Percentiles rank a stretch among this genome's conserved stretches.
Conservation (phyloP, 441 rosid species). For the Adansonia grandidieri region DNA sequence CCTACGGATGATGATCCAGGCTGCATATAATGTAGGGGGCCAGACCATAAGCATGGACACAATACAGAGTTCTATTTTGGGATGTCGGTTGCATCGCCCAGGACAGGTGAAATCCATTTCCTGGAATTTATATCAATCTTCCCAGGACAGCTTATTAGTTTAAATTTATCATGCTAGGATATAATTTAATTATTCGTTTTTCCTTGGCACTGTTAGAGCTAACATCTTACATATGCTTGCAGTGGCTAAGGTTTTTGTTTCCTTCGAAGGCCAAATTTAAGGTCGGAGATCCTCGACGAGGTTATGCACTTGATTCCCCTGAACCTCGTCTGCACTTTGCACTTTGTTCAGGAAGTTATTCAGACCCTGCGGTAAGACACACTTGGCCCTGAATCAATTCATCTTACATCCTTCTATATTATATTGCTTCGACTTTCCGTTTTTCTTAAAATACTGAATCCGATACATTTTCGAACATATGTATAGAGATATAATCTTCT, state of each 20-base stretch:
- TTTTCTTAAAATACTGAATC: too few species aligned
- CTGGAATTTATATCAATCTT: too few species aligned
- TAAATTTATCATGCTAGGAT: too few species aligned
- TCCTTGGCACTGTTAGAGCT: conserved; percentile 20
- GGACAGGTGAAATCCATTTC: conserved; percentile 54
- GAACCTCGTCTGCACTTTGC: conserved; percentile 91
- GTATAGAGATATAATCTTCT: too few species aligned
- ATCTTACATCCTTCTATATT: not conserved
- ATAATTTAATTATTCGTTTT: too few species aligned
- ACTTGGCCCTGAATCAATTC: not conserved
- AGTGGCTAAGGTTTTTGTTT: conserved; percentile 74
- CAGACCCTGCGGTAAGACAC: conserved; percentile 80
- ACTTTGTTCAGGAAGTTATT: conserved; percentile 64
- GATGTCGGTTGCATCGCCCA: conserved; percentile 76
- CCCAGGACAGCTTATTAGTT: too few species aligned
- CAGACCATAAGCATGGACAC: conserved; percentile 61
- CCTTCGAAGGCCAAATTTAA: conserved; percentile 56
- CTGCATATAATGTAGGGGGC: conserved; percentile 85
- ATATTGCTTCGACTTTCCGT: too few species aligned
- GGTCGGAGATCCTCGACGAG: conserved; percentile 56
- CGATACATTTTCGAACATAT: too few species aligned
- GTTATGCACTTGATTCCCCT: conserved; percentile 53
- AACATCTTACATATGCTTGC: conserved; percentile 22
- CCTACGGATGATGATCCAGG: conserved; percentile 45
- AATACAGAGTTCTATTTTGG: conserved; percentile 69